Evolutionary conservation across 176 grass and related monocot species (phyloP).

Genomic region (Avena atlantica): DNA sequence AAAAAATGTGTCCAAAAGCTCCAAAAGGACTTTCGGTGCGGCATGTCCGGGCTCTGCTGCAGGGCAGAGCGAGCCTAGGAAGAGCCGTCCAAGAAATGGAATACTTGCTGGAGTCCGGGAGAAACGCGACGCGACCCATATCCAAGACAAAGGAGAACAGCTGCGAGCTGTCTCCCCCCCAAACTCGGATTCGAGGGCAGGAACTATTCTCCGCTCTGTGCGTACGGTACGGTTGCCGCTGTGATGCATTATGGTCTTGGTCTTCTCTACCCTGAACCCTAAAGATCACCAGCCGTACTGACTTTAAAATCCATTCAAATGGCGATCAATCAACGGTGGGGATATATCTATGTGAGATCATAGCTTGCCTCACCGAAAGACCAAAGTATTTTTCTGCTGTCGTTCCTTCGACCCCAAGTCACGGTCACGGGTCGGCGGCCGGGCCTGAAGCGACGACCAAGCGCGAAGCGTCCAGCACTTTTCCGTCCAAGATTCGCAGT

Average conservation of each 20-base stretch:
- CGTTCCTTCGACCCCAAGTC: conserved; percentile 32
- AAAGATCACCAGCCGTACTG: neutral
- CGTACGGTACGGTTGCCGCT: neutral
- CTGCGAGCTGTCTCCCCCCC: no score
- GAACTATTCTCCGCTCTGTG: no score
- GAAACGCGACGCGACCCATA: neutral
- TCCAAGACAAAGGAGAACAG: neutral
- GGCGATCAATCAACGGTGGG: neutral
- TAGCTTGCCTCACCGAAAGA: conserved; percentile 40
- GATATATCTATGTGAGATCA: conserved; percentile 7
- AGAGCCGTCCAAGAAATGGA: conserved; percentile 26
- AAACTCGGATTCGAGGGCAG: no score
- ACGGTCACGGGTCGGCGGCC: neutral
- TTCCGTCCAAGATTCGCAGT: no score
- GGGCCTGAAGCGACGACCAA: neutral
- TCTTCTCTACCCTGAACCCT: neutral
- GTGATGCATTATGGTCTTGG: conserved; percentile 1
- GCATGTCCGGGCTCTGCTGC: neutral
- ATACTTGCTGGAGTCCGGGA: conserved; percentile 17
- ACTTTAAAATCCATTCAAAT: neutral
- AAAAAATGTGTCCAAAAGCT: neutral
- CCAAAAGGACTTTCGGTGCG: conserved; percentile 18
- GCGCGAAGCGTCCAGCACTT: neutral
- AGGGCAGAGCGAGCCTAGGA: conserved; percentile 3
- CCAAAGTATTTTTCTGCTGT: neutral